phyloP scores from a whole-genome alignment of 1,284 basidiomycete species.

The Mycosarcoma maydis region DNA sequence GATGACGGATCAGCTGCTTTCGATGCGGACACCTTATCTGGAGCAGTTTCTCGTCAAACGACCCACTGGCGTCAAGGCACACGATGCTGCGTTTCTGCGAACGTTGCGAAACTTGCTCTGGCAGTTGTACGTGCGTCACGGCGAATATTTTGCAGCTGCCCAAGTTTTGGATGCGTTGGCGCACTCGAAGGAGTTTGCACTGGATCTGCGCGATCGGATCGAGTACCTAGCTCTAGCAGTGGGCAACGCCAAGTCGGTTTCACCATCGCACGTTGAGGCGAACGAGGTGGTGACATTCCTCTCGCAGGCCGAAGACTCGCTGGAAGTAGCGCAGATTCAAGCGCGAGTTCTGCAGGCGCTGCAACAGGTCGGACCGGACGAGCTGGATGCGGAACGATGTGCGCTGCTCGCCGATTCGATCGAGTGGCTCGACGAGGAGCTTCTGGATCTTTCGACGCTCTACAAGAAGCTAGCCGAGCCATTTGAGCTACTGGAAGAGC shows the following conservation, averaged over 20 bases:
- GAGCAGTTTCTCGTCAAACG: slow-evolving; percentile 86
- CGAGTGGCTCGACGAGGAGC: slow-evolving; percentile 69
- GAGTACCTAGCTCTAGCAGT: slow-evolving; percentile 75
- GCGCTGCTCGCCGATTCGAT: slow-evolving; percentile 68
- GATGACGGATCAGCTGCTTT: slow-evolving; percentile 84
- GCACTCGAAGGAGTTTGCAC: slow-evolving; percentile 78
- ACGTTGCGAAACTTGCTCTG: slow-evolving; percentile 84
- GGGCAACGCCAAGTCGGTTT: slow-evolving; percentile 81
- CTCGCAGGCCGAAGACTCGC: slow-evolving; percentile 90
- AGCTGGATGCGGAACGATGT: slow-evolving; percentile 71
- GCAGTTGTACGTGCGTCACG: slow-evolving; percentile 84
- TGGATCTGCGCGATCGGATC: slow-evolving; percentile 60
- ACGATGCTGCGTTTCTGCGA: slow-evolving; percentile 38
- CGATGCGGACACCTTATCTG: slow-evolving; percentile 76
- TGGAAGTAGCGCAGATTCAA: slow-evolving; percentile 96
- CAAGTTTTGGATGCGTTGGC: slow-evolving; percentile 86
- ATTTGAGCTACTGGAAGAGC: slow-evolving; percentile 82
- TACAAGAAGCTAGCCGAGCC: slow-evolving; percentile 89
- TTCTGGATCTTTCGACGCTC: slow-evolving; percentile 72
- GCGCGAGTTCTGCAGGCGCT: slow-evolving; percentile 73
- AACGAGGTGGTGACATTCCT: slow-evolving; percentile 90
- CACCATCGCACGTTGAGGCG: slow-evolving; percentile 70
- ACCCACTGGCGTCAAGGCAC: slow-evolving; percentile 72
- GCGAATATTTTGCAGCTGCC: slow-evolving; percentile 82
- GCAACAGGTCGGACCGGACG: slow-evolving; percentile 62